Base-by-base conservation (phyloP, 805 yeast genomes). In the Wickerhamiella galacta region DNA sequence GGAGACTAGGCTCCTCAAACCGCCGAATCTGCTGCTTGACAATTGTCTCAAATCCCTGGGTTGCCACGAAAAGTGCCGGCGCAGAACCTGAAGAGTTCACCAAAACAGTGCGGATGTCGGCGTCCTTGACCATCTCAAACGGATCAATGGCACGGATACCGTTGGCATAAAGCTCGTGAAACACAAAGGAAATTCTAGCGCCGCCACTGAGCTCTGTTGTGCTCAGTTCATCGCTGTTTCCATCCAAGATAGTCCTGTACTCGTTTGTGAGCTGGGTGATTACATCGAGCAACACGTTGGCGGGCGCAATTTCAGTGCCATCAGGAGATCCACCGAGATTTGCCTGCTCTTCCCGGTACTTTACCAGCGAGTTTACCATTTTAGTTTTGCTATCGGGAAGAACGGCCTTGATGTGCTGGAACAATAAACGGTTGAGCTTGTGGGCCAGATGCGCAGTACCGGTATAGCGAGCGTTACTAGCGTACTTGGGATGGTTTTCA, bases 381-480 rank as follows among this genome's bases (percentile, higher is more conserved):
- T 90, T 74, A 57, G 75, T 70, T 59, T 83, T 90, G 51, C 90
- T 87, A 45, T 90, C 98, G 15, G 98, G 98, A 51, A 78, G 61
- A 7, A 85, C 78, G 35, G 75, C 72, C 56, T 75, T 73, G 55
- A 90, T 90, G 59, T 90, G 98, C 54, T 78, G 85, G 55, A 85
- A 66, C 47, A 90, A 68, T 46, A 90, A 85, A 27, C 77, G 72
- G 57, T 85, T 90, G 52, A 90, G 70, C 53, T 85, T 81, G 58
- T 82, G 81, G 33, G 96, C 95, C 49, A 90, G 66, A 57, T 77
- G 90, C 25, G 95, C 94, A 8, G 98, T 90, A 58, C 98, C 98
- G 58, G 95, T 85, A 60, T 75, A 85, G 48, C 78, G 87, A 9
- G 94, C 83, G 55, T 85, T 87, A 25, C 92, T 75, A 44, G 80